Conservation (phyloP, 2,329 filamentous ascomycete genomes). For the Aspergillus ochraceus region DNA sequence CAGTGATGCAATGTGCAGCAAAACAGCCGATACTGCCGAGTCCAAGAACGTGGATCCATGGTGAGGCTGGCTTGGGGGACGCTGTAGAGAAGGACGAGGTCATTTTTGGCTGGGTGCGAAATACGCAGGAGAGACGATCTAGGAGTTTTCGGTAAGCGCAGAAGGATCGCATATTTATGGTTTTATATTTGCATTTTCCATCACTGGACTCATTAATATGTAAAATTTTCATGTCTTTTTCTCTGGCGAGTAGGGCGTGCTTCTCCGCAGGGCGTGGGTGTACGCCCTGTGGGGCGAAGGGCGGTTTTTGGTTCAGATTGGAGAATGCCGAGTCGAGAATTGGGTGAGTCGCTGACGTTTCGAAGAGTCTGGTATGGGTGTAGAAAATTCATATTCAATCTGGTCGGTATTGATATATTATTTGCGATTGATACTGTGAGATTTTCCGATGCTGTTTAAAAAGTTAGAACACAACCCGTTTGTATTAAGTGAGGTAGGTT, state of each 20-base stretch:
- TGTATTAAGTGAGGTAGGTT: too few relatives aligned
- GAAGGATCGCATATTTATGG: background rate
- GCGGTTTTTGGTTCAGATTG: background rate
- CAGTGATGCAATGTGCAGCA: constrained; percentile 68
- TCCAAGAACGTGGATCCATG: constrained; percentile 64
- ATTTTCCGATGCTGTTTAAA: too few relatives aligned
- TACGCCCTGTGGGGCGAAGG: background rate
- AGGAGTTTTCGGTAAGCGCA: background rate
- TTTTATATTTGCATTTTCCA: too few relatives aligned
- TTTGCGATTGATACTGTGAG: too few relatives aligned
- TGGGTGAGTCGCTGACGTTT: too few relatives aligned
- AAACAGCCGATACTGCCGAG: constrained; percentile 75
- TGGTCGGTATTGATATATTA: too few relatives aligned
- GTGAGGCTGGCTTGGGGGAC: background rate
- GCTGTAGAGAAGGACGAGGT: background rate
- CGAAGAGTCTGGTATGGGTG: too few relatives aligned
- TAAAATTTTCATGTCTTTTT: too few relatives aligned
- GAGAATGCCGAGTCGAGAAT: background rate
- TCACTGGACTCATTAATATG: too few relatives aligned
- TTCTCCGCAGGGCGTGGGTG: background rate
- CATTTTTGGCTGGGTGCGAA: background rate
- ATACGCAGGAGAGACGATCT: background rate
- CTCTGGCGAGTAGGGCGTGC: background rate
- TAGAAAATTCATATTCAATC: too few relatives aligned
- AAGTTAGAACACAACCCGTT: too few relatives aligned